Base-by-base conservation (phyloP, 1,284 basidiomycete species). In the Puccinia horiana region DNA sequence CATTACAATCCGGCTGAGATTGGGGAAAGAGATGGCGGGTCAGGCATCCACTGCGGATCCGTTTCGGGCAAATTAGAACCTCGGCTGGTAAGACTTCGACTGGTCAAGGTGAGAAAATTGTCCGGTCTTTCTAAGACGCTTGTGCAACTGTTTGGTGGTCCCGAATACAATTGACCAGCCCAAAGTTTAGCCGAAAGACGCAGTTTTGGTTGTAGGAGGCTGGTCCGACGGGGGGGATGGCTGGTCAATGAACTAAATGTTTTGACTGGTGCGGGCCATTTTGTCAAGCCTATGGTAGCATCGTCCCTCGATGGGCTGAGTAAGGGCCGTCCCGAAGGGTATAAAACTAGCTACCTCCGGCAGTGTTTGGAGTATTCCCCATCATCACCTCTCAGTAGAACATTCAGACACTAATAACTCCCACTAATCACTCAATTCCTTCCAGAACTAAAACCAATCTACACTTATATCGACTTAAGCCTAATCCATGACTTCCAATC, bases 171-270 rank as follows among this genome's bases (percentile, higher is more conserved):
- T 61, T 12, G 32, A n/a, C 26, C 56, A 58, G 58, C 29, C 58
- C 58, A 61, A 61, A 29, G 26, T 32, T 32, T 12, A 35, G 4
- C 58, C 58, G 58, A 26, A 61, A 61, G 1, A 14, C 29, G 58
- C 58, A 61, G 58, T 61, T 35, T 29, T 29, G 29, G 9, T 29
- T 61, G 58, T 26, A 61, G 58, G 29, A 35, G 58, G 58, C 58
- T 61, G 29, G 58, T 61, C 58, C 58, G 58, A 35, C n/a, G 58
- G 32, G 58, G 32, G 58, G 16, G 58, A 61, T 32, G 58, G 58
- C 58, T 61, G 29, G 58, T 18, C 32, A 29, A 26, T 56, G 26
- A 26, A 61, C 58, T 29, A n/a, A 8, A n/a, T 2, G 8, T 35
- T 26, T 35, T 61, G 58, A 29, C 58, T 61, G 58, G 58, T 61